These are phyloP conservation scores for Choanephora cucurbitarum DNA, from an alignment of 371 early-diverging fungal genomes.

Conservation along the genomic window DNA sequence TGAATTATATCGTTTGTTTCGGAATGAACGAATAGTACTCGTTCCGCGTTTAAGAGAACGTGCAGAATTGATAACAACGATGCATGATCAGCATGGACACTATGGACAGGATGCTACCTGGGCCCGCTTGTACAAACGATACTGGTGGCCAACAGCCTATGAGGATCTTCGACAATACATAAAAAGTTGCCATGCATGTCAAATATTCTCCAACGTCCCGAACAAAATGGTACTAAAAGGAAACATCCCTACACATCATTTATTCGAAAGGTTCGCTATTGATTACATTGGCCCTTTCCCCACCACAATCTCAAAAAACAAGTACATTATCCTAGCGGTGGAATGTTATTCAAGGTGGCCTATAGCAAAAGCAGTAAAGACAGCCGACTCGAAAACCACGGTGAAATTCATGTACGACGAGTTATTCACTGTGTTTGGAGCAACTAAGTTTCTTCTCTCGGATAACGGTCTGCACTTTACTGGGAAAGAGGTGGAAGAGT, in stretches of 20 bases:
- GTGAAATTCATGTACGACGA: slow-evolving; percentile 41
- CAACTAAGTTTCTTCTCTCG: too few relatives aligned
- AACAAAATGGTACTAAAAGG: not conserved
- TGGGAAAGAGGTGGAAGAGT: too few relatives aligned
- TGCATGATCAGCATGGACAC: slow-evolving; percentile 8
- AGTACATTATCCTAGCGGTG: slow-evolving; percentile 44
- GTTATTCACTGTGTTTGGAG: slow-evolving; percentile 14
- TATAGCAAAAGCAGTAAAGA: slow-evolving; percentile 32
- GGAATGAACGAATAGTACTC: too few relatives aligned
- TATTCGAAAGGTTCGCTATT: slow-evolving; percentile 33
- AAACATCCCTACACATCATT: not conserved
- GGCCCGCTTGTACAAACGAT: not conserved
- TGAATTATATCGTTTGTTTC: too few relatives aligned
- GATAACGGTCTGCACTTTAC: too few relatives aligned
- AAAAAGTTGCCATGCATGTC: not conserved
- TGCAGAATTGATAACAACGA: too few relatives aligned
- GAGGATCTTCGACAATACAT: not conserved
- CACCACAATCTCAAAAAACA: slow-evolving; percentile 20
- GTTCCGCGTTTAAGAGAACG: too few relatives aligned
- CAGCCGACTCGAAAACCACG: slow-evolving; percentile 23
- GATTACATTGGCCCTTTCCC: slow-evolving; percentile 44
- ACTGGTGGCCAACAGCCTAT: slow-evolving; percentile 14
- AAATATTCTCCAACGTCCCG: not conserved
- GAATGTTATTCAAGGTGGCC: slow-evolving; percentile 49
- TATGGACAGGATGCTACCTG: slow-evolving; percentile 13